A percentile compares a stretch with the other conserved stretches of the same genome.
These are phyloP conservation scores for Trichoderma aggressivum DNA, from an alignment of 2,329 filamentous ascomycete species.

Conservation along the genomic window DNA sequence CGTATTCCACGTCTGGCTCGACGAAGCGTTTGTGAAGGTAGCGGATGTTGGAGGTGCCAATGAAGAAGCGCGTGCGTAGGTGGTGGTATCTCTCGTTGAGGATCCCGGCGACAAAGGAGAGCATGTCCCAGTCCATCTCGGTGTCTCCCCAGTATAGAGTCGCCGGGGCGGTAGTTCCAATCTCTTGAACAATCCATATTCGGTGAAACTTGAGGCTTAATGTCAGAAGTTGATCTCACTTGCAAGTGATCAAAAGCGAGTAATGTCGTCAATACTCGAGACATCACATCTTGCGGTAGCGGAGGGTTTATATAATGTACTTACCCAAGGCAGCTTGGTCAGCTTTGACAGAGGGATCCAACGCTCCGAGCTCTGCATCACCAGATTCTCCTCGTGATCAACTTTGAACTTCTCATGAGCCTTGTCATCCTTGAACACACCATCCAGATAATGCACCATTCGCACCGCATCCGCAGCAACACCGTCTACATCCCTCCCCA, in stretches of 20 bases:
- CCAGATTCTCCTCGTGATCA: conserved; percentile 31
- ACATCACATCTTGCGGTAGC: neutral
- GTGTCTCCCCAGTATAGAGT: conserved; percentile 35
- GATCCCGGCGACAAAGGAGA: conserved; percentile 31
- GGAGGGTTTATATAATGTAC: conserved; percentile 3
- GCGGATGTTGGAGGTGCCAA: conserved; percentile 34
- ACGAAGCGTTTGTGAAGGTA: conserved; percentile 35
- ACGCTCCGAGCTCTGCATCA: conserved; percentile 26
- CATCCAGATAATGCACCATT: conserved; percentile 29
- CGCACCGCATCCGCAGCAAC: conserved; percentile 30
- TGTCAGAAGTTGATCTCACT: neutral
- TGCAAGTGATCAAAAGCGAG: neutral
- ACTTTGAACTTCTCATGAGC: conserved; percentile 29
- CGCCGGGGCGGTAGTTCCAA: conserved; percentile 33
- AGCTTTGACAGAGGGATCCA: conserved; percentile 35
- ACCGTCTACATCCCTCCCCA: conserved; percentile 30
- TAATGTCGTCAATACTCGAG: neutral
- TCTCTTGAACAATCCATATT: conserved; percentile 39
- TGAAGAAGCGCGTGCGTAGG: conserved; percentile 29
- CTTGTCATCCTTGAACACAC: conserved; percentile 31
- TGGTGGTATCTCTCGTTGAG: conserved; percentile 35
- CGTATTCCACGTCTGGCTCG: conserved; percentile 29
- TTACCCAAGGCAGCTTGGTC: conserved; percentile 34
- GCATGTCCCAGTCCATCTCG: conserved; percentile 32
- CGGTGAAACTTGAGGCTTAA: conserved; percentile 30